Evolutionary conservation across 139 green algal genomes (phyloP), one percentile per base, ranked within the genome.

Genomic region (Microglena sp.): DNA sequence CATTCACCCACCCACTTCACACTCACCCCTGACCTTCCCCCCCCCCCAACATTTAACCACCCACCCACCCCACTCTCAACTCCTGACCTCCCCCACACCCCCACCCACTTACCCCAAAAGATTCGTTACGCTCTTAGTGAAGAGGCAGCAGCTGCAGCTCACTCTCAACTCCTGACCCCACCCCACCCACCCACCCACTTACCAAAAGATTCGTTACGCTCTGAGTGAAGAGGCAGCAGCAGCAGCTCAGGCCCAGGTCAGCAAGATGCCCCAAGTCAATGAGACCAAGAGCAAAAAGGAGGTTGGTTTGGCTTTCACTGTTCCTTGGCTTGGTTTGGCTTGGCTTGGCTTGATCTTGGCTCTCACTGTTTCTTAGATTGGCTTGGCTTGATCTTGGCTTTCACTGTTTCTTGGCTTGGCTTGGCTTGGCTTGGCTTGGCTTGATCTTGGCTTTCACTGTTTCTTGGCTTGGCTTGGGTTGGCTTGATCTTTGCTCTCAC

Each of bases 221-320:
- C 68, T 84, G 60, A 76, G 68, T 24, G 77, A 76, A 44, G 71
- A 75, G 61, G 77, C 73, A n/a, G 69, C 71, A 22, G 72, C 65
- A 29, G 62, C 62, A 3, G 56, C 67, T 5, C 40, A 56, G 1
- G 72, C 67, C 4, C 36, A 43, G 28, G 60, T 73, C 36, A 62
- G 65, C 44, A 54, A 18, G 5, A 45, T 32, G 34, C 33, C 15
- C 4, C 33, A n/a, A 31, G 33, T 24, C 27, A 33, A 29, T 18
- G 59, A 50, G 30, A 33, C 22, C 4, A 53, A 33, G 30, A 66
- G 21, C 4, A 15, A 11, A 4, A 15, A 50, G 6, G 15, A 66
- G 30, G 33, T 66, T 24, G 4, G 59, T 55, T 60, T 15, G 18
- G n/a, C 18, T 18, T 53, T 24, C 18, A 24, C 43, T 53, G 18